A percentile compares a stretch with the other conserved stretches of the same genome.
Conservation (phyloP, 768 basidiomycete species). For the Guyanaporus albipodus region DNA sequence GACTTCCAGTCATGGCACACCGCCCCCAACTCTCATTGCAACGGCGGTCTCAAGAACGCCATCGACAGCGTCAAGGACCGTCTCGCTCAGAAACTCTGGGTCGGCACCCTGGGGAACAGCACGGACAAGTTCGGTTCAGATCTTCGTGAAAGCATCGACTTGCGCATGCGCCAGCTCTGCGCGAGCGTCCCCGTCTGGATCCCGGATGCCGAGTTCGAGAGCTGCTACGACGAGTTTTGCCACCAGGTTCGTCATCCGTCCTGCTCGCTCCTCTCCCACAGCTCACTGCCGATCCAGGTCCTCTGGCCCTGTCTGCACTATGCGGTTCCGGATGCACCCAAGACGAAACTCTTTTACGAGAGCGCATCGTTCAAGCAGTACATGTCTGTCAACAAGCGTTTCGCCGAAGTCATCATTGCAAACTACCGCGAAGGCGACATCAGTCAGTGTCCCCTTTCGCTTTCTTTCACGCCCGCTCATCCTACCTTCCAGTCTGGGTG, state of each 20-base stretch:
- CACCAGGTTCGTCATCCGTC: slow-evolving; percentile 56
- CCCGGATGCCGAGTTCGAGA: slow-evolving; percentile 71
- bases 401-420: slow-evolving; percentile 78
- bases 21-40: slow-evolving; percentile 67
- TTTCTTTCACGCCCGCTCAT: slow-evolving; percentile 6
- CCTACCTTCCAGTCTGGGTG: slow-evolving; percentile 52
- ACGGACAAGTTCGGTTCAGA: slow-evolving; percentile 62
- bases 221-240: slow-evolving; percentile 83
- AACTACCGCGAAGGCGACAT: slow-evolving; percentile 88
- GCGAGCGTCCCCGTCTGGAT: slow-evolving; percentile 69
- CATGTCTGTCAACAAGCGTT: slow-evolving; percentile 83
- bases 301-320: slow-evolving; percentile 89
- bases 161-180: slow-evolving; percentile 39
- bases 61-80: slow-evolving; percentile 59
- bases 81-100: slow-evolving; percentile 51
- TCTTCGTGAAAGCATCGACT: slow-evolving; percentile 53
- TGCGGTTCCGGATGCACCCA: slow-evolving; percentile 82
- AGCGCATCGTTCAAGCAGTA: slow-evolving; percentile 81
- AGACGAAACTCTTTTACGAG: slow-evolving; percentile 79
- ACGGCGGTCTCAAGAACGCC: slow-evolving; percentile 83
- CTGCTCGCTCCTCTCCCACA: slow-evolving; percentile 4
- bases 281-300: slow-evolving; percentile 35
- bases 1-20: slow-evolving; percentile 42
- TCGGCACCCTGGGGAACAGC: slow-evolving; percentile 71
- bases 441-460: slow-evolving; percentile 31